A percentile compares a stretch with the other conserved stretches of the same genome.
Conservation (phyloP, 106 monocot genomes). For the Ottelia alismoides region DNA sequence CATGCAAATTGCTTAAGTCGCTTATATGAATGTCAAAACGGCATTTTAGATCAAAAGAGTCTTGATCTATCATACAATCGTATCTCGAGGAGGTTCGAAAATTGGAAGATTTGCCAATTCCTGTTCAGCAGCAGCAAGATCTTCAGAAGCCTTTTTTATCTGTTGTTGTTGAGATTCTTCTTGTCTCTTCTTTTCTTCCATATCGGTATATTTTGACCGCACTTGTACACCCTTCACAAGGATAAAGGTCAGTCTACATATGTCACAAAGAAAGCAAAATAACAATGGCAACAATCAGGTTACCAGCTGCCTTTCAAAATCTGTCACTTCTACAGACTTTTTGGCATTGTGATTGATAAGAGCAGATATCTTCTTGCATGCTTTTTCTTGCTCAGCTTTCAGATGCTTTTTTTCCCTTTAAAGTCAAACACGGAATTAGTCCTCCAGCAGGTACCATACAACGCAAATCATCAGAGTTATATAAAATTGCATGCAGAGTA, state of each 20-base stretch:
- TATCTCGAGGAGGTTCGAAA: constrained; percentile 61
- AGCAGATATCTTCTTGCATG: constrained; percentile 42
- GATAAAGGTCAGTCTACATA: too few species aligned
- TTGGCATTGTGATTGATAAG: constrained; percentile 40
- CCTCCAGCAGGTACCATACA: too few species aligned
- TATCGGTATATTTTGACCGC: constrained; percentile 55
- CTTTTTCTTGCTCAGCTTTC: constrained; percentile 41
- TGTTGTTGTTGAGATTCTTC: constrained; percentile 64
- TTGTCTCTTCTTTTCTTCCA: constrained; percentile 66
- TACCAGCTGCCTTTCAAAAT: constrained; percentile 56
- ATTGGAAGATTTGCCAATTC: constrained; percentile 64
- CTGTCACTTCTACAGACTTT: constrained; percentile 37
- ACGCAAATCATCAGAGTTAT: too few species aligned
- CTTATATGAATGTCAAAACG: too few species aligned
- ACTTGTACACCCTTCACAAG: constrained; percentile 45
- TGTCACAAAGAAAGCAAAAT: too few species aligned
- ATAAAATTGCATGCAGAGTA: too few species aligned
- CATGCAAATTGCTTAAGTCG: too few species aligned
- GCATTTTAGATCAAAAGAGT: too few species aligned
- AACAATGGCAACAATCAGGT: too few species aligned
- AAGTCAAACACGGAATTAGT: too few species aligned
- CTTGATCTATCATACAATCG: constrained; percentile 48
- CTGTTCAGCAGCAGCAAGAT: constrained; percentile 58
- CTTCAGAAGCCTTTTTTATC: constrained; percentile 56
- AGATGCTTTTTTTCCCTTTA: constrained; percentile 54